Conservation (phyloP, 331 rosid species). For the Quercus phellos region DNA sequence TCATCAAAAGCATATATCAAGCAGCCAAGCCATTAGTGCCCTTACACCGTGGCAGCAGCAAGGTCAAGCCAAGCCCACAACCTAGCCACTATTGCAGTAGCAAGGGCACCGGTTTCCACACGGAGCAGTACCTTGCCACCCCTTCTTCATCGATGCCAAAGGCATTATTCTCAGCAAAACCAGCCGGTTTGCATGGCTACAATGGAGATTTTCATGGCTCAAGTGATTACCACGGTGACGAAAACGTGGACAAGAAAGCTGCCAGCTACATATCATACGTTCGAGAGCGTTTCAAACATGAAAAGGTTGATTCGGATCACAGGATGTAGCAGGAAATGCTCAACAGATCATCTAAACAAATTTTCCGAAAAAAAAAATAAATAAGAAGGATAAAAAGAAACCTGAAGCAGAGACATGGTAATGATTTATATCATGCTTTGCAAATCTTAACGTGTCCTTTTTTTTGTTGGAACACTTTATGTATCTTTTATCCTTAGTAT, state of each 20-base stretch:
- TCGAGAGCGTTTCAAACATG: slow-evolving; percentile 30
- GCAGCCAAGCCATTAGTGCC: not conserved
- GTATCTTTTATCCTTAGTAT: not conserved
- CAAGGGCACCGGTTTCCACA: not conserved
- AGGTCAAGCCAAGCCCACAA: slow-evolving; percentile 11
- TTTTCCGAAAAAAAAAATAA: not conserved
- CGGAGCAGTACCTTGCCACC: not conserved
- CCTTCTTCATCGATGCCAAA: not conserved
- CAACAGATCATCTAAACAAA: not conserved
- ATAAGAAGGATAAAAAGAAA: no score
- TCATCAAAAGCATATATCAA: slow-evolving; percentile 17
- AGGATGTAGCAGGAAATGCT: not conserved
- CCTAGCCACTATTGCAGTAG: not conserved
- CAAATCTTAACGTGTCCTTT: no score
- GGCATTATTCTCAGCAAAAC: not conserved
- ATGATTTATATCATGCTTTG: no score
- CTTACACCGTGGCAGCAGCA: not conserved
- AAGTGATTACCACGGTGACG: slow-evolving; percentile 1
- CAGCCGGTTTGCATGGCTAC: not conserved
- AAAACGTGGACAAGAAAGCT: slow-evolving; percentile 27
- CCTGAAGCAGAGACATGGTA: no score
- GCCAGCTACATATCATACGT: slow-evolving; percentile 22
- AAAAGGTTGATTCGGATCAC: not conserved
- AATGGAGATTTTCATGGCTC: not conserved
- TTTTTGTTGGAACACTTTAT: not conserved